Conservation (phyloP, 345 rosid species). For the Chamaenerion angustifolium region DNA sequence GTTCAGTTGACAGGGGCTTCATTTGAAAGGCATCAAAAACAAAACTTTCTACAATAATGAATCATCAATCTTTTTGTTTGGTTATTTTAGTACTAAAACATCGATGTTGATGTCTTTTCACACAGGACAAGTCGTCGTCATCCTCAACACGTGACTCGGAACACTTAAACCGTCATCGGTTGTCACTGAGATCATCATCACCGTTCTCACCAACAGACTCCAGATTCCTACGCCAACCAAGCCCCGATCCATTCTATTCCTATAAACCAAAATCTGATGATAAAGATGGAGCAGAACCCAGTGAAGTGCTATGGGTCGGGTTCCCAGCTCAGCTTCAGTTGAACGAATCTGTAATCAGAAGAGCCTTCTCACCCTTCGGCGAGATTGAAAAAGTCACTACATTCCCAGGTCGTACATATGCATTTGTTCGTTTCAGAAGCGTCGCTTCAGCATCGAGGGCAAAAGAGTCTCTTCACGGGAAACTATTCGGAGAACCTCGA, state of each 20-base stretch:
- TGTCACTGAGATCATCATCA: slow-evolving; percentile 30
- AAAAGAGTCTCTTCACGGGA: slow-evolving; percentile 90
- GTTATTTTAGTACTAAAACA: not conserved
- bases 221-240: slow-evolving; percentile 31
- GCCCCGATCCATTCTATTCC: slow-evolving; percentile 40
- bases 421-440: slow-evolving; percentile 69
- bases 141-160: slow-evolving; percentile 42
- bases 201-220: slow-evolving; percentile 57
- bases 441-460: slow-evolving; percentile 62
- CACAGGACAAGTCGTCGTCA: slow-evolving; percentile 78
- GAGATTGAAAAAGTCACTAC: slow-evolving; percentile 75
- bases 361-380: slow-evolving; percentile 79
- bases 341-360: slow-evolving; percentile 61
- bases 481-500: slow-evolving; percentile 83
- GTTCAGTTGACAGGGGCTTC: too few species aligned
- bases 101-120: slow-evolving; percentile 7
- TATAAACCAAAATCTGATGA: slow-evolving; percentile 48
- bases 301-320: slow-evolving; percentile 90
- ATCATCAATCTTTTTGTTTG: too few species aligned
- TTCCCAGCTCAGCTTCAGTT: slow-evolving; percentile 75
- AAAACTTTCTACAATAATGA: too few species aligned
- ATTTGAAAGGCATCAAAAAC: too few species aligned
- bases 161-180: slow-evolving; percentile 35
- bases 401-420: slow-evolving; percentile 95
- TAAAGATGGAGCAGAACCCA: slow-evolving; percentile 66